These are phyloP conservation scores for Vitellaria paradoxa DNA, from an alignment of 179 eudicot genomes.

Conservation along the genomic window DNA sequence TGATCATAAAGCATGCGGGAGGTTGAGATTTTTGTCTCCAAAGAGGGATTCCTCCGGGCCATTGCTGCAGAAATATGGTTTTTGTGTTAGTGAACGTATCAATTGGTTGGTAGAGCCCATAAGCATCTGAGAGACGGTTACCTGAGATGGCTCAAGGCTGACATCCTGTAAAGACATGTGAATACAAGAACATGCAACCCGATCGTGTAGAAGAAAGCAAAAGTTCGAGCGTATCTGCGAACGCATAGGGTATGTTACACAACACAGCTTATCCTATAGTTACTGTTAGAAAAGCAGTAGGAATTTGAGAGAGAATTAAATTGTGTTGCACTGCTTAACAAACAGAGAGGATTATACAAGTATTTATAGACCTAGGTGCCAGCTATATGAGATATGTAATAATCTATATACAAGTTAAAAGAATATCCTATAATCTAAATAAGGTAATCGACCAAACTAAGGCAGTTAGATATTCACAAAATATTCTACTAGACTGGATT, in stretches of 20 bases:
- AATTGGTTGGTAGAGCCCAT: slow-evolving; percentile 7
- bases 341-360: too few relatives aligned
- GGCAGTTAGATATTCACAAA: too few relatives aligned
- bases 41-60: slow-evolving; percentile 47
- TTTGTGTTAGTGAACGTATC: not conserved
- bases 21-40: slow-evolving; percentile 32
- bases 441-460: too few relatives aligned
- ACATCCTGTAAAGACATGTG: slow-evolving; percentile 95
- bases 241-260: not conserved
- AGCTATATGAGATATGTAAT: too few relatives aligned
- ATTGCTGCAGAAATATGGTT: slow-evolving; percentile 52
- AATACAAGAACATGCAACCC: slow-evolving; percentile 93
- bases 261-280: too few relatives aligned
- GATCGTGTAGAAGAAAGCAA: slow-evolving; percentile 96
- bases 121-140: slow-evolving; percentile 23
- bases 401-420: too few relatives aligned
- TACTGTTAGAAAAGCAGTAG: too few relatives aligned
- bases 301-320: too few relatives aligned
- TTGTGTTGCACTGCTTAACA: too few relatives aligned
- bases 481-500: too few relatives aligned
- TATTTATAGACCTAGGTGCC: too few relatives aligned
- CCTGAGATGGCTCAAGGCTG: slow-evolving; percentile 95
- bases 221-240: slow-evolving; percentile 89
- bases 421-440: too few relatives aligned
- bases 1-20: slow-evolving; percentile 36